Percentiles rank a stretch among this genome's conserved stretches.
Conservation (phyloP, 2,329 filamentous ascomycete genomes). For the Ophiostoma perfectum region DNA sequence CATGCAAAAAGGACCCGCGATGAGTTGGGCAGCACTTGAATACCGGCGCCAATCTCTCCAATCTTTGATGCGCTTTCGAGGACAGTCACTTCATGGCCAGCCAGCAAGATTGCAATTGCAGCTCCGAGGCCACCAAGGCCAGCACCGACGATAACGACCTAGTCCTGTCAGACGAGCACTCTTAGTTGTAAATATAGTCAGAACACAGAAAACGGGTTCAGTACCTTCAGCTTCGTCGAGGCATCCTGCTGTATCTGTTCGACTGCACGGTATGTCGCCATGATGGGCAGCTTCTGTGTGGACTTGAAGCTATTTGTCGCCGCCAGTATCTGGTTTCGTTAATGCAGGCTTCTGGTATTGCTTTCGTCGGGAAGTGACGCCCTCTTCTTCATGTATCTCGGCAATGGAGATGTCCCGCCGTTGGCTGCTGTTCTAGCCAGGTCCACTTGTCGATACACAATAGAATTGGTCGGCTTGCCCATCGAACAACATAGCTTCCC, state of each 20-base stretch:
- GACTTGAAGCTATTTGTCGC: too few species aligned
- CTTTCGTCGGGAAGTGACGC: background rate
- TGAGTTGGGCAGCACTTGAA: slow-evolving; percentile 33
- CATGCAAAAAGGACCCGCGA: slow-evolving; percentile 31
- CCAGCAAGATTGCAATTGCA: slow-evolving; percentile 22
- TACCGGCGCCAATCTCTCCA: slow-evolving; percentile 23
- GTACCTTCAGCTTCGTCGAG: background rate
- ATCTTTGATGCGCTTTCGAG: slow-evolving; percentile 22
- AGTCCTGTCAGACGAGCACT: background rate
- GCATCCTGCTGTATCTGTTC: background rate
- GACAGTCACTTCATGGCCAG: slow-evolving; percentile 24
- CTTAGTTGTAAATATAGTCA: background rate
- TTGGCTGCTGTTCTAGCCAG: background rate
- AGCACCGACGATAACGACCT: slow-evolving; percentile 27
- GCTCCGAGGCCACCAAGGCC: slow-evolving; percentile 24
- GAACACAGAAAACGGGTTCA: too few species aligned
- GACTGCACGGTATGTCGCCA: background rate
- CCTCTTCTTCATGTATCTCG: background rate
- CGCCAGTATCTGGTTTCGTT: background rate
- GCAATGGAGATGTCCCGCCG: too few species aligned
- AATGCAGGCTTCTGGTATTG: too few species aligned
- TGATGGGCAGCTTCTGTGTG: background rate
- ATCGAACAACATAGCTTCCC: background rate
- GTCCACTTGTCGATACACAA: background rate
- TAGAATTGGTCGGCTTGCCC: background rate